phyloP scores from a whole-genome alignment of 2,329 filamentous ascomycete species.

The Lizonia empirigonia region DNA sequence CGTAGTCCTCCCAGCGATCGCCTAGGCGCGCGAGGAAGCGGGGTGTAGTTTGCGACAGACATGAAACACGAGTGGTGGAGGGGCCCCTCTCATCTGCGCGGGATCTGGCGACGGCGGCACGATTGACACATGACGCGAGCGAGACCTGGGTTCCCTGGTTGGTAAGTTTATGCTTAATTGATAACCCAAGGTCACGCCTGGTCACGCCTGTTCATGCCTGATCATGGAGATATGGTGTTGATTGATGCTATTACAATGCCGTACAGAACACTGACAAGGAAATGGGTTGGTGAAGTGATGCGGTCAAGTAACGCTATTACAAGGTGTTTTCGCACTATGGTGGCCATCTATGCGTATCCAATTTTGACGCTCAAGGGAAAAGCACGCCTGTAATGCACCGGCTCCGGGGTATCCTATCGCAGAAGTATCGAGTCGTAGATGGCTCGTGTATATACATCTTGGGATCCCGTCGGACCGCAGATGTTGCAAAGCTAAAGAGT shows the following conservation, averaged over 20 bases:
- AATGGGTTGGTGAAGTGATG: conserved; percentile 10
- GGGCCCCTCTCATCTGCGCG: not conserved
- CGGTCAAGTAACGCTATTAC: conserved; percentile 12
- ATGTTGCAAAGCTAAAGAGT: conserved; percentile 25
- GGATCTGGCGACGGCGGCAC: not conserved
- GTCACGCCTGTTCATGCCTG: too few species aligned
- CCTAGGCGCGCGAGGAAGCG: too few species aligned
- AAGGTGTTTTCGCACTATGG: conserved; percentile 1
- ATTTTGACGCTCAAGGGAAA: not conserved
- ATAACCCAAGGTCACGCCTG: too few species aligned
- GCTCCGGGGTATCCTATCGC: conserved; percentile 12
- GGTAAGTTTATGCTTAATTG: not conserved
- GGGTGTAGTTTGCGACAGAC: conserved; percentile 33
- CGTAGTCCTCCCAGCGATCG: too few species aligned
- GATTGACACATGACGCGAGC: conserved; percentile 8
- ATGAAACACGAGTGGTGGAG: conserved; percentile 30
- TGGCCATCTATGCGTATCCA: conserved; percentile 11
- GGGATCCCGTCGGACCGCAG: not conserved
- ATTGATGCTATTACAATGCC: conserved; percentile 18
- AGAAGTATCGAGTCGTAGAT: conserved; percentile 12
- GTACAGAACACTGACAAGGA: conserved; percentile 12
- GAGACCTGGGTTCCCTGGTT: not conserved
- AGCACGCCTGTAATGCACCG: conserved; percentile 12
- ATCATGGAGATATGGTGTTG: conserved; percentile 2
- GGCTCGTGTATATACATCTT: conserved; percentile 22